These are phyloP conservation scores for Citrus glauca DNA, from an alignment of 345 rosid species.

Conservation along the genomic window DNA sequence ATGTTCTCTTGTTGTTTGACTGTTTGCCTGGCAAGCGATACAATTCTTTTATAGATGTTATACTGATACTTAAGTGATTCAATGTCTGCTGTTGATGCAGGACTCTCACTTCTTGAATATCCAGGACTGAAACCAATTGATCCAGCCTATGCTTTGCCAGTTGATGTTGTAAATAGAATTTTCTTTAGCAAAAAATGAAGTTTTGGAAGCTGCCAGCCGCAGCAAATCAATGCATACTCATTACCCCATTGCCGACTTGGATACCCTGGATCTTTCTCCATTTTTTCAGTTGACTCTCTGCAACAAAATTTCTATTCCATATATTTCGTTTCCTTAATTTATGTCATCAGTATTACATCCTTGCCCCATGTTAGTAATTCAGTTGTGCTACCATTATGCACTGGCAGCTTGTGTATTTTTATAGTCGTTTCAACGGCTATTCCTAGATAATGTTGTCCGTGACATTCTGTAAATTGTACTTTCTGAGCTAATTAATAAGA, in stretches of 20 bases:
- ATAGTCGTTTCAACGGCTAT: too few relatives aligned
- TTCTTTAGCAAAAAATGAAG: slow-evolving; percentile 32
- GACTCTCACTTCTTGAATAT: slow-evolving; percentile 89
- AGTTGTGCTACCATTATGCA: too few relatives aligned
- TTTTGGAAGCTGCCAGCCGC: background rate
- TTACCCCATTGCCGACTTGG: background rate
- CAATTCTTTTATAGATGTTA: background rate
- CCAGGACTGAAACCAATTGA: slow-evolving; percentile 81
- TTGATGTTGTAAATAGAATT: slow-evolving; percentile 64
- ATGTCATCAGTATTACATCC: too few relatives aligned
- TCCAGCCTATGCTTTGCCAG: slow-evolving; percentile 92
- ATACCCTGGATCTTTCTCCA: background rate
- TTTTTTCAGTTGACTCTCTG: background rate
- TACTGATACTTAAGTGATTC: background rate
- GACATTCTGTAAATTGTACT: too few relatives aligned
- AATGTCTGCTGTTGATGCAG: slow-evolving; percentile 29
- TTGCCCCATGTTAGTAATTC: too few relatives aligned
- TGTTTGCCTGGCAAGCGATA: background rate
- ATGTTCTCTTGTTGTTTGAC: background rate
- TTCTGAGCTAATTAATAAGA: too few relatives aligned
- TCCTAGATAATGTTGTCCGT: too few relatives aligned
- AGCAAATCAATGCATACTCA: background rate
- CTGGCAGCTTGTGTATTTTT: too few relatives aligned
- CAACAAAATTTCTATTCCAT: too few relatives aligned
- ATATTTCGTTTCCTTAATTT: too few relatives aligned